Percentiles rank a stretch among this genome's conserved stretches.
Conservation (phyloP, 805 yeast genomes). For the Suhomyces sp. region DNA sequence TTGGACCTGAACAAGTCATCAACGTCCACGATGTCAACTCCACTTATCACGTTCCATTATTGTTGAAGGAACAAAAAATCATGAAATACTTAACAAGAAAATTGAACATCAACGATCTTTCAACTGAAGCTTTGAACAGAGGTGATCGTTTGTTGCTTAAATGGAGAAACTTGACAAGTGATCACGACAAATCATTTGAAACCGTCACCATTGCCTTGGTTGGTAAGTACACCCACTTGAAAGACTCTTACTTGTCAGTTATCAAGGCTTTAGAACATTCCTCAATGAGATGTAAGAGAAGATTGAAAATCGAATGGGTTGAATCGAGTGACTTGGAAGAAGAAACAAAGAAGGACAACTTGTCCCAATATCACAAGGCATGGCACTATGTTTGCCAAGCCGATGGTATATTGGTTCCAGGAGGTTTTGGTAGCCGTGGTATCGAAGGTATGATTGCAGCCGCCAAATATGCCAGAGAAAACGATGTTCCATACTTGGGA, state of each 20-base stretch:
- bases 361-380: conserved; percentile 85
- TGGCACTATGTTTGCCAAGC: conserved; percentile 93
- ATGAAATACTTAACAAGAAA: conserved; percentile 68
- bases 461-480: conserved; percentile 97
- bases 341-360: conserved; percentile 56
- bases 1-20: conserved; percentile 95
- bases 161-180: conserved; percentile 79
- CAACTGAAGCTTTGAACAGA: conserved; percentile 50
- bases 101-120: conserved; percentile 53
- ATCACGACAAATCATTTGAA: conserved; percentile 80
- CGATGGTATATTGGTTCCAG: conserved; percentile 96
- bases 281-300: conserved; percentile 83
- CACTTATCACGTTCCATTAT: conserved; percentile 94
- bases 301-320: conserved; percentile 90
- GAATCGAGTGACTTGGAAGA: conserved; percentile 90
- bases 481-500: conserved; percentile 90
- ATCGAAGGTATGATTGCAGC: conserved; percentile 98
- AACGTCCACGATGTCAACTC: conserved; percentile 97
- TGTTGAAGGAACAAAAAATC: conserved; percentile 83
- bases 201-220: conserved; percentile 92
- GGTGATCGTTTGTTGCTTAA: conserved; percentile 69
- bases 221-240: conserved; percentile 94
- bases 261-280: conserved; percentile 95
- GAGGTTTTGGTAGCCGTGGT: conserved; percentile 97
- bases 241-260: conserved; percentile 92